These are phyloP conservation scores for Pichia sp. DNA, from an alignment of 1,139 yeast genomes.

Conservation along the genomic window DNA sequence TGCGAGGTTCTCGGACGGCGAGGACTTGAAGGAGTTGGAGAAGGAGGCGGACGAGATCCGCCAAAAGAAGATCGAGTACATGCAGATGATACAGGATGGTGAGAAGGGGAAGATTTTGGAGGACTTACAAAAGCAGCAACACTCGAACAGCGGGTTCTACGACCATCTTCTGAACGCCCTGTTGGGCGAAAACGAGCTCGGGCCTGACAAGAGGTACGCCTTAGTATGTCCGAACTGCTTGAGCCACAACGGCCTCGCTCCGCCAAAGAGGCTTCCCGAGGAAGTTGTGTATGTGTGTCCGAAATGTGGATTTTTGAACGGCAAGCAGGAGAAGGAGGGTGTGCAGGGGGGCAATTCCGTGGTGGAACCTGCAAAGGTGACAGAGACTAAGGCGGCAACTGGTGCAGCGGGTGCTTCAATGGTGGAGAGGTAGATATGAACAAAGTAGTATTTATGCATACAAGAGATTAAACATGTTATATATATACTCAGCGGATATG, in stretches of 20 bases:
- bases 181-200: constrained; percentile 68
- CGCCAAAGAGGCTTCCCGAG: constrained; percentile 59
- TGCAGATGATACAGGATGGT: constrained; percentile 28
- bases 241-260: constrained; percentile 78
- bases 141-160: constrained; percentile 24
- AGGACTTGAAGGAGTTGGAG: constrained; percentile 32
- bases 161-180: constrained; percentile 51
- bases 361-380: background rate
- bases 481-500: background rate
- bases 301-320: constrained; percentile 62
- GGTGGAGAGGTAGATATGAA: background rate
- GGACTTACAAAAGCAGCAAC: constrained; percentile 20
- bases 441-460: background rate
- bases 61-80: constrained; percentile 29
- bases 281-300: constrained; percentile 67
- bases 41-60: constrained; percentile 28
- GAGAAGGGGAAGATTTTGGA: constrained; percentile 18
- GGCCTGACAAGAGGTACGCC: constrained; percentile 64
- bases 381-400: background rate
- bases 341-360: background rate
- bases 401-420: background rate
- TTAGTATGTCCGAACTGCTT: constrained; percentile 64
- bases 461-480: background rate
- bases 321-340: constrained; percentile 23
- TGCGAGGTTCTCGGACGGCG: constrained; percentile 54